A percentile compares a stretch with the other conserved stretches of the same genome.
These are phyloP conservation scores for Leptographium procerum DNA, from an alignment of 2,329 filamentous ascomycete species.

Conservation along the genomic window DNA sequence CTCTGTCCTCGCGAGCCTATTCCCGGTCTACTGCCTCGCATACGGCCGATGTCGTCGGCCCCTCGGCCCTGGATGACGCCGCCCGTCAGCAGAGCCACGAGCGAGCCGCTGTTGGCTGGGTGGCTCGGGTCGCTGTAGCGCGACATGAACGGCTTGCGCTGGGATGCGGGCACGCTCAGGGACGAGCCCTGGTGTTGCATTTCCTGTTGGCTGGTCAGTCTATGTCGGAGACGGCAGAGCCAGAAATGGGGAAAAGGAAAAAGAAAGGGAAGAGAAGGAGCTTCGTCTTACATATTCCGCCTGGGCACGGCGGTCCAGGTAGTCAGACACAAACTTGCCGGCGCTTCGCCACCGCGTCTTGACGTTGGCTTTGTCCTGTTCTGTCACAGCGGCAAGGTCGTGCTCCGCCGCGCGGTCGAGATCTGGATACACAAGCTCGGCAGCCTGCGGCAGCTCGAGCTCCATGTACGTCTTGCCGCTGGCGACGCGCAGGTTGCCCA, in stretches of 20 bases:
- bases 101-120: conserved; percentile 34
- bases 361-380: neutral
- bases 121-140: conserved; percentile 40
- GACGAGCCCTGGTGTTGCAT: conserved; percentile 27
- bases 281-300: conserved; percentile 30
- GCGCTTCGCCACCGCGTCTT: conserved; percentile 18
- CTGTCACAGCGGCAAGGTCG: conserved; percentile 12
- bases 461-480: conserved; percentile 25
- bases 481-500: conserved; percentile 20
- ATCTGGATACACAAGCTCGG: conserved; percentile 26
- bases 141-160: conserved; percentile 26
- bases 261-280: conserved; percentile 1
- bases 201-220: neutral
- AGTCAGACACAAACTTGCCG: conserved; percentile 29
- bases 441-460: conserved; percentile 25
- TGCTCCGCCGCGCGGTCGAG: conserved; percentile 20
- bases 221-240: neutral
- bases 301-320: conserved; percentile 36
- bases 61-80: conserved; percentile 21
- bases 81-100: conserved; percentile 34
- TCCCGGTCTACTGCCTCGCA: no score
- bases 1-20: no score
- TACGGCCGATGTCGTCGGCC: neutral
- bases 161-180: conserved; percentile 21
- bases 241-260: neutral